Evolutionary conservation across 176 grass and related monocot species (phyloP), one percentile per base, ranked within the genome.

Genomic region (Thinopyrum elongatum): DNA sequence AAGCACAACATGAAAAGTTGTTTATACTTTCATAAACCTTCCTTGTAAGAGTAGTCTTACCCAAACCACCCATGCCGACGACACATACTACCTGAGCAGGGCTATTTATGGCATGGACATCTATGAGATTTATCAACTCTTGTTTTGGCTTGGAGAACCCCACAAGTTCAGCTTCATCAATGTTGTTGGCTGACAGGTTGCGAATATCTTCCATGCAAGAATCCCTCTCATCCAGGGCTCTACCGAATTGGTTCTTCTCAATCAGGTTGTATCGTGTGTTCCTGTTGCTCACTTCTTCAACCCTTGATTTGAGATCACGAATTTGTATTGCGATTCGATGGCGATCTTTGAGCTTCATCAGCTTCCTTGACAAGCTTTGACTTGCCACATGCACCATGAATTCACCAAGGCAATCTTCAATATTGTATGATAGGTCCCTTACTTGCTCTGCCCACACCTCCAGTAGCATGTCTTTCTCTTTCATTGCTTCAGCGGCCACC

Each of bases 391-490:
- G 84, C 6, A 82, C 42, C 2, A 0, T 30, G 3, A 90, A 86
- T 44, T 86, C 60, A 21, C n/a, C 86, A 6, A 90, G 75, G 47
- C 82, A 85, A 81, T 85, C 82, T 55, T n/a, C 74, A 62, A 79
- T 86, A 5, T 57, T 41, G 38, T 41, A 41, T 2, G 38, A 41
- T 0, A 41, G 9, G 0, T 41, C 38, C 9, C 38, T 41, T 41
- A 41, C 38, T 41, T 41, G 38, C 38, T 41, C 9, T 10, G 38
- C 38, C 38, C 38, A 41, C 38, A 41, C 38, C 38, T 41, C 3
- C 0, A 41, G 8, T 10, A 41, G 2, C 9, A 41, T 10, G 38
- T 41, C 38, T 41, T 41, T 41, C 2, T 41, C 2, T 2, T 41
- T 41, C 9, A 10, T 41, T 3, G 0, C 8, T 10, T 41, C 38